phyloP scores from a whole-genome alignment of 768 basidiomycete species.

The Lentinula edodes region DNA sequence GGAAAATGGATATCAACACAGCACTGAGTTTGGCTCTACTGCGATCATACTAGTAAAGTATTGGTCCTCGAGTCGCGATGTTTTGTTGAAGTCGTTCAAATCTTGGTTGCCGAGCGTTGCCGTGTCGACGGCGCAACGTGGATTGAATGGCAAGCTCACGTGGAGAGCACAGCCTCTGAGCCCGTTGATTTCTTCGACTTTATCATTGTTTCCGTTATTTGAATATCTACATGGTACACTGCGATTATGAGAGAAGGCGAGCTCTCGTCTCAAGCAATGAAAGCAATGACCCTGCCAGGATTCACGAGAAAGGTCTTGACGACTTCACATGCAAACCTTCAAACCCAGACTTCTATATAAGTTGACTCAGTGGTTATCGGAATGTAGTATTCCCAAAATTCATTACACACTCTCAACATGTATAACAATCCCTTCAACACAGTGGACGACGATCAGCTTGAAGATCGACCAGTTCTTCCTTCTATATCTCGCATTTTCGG shows the following conservation, averaged over 20 bases:
- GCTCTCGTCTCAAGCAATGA: neutral
- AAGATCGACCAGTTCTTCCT: constrained; percentile 16
- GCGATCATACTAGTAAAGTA: too few relatives aligned
- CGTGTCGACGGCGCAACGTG: neutral
- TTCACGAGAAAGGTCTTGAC: neutral
- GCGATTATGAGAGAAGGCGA: neutral
- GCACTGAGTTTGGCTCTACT: neutral
- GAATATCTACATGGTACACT: neutral
- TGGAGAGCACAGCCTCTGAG: neutral
- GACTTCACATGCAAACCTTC: neutral
- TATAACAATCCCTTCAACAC: neutral
- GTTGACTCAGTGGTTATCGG: neutral
- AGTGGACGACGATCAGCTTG: constrained; percentile 2
- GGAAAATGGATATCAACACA: neutral
- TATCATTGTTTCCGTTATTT: neutral
- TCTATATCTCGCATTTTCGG: constrained; percentile 20
- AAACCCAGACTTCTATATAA: neutral
- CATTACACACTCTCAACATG: neutral
- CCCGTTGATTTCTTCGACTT: too few relatives aligned
- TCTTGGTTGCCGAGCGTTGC: neutral
- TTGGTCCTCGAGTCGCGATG: too few relatives aligned
- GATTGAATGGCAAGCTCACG: neutral
- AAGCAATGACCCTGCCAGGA: neutral
- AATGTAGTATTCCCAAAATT: neutral
- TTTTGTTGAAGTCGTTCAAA: too few relatives aligned